Conservation (phyloP, 345 rosid species). For the Heritiera fomes region DNA sequence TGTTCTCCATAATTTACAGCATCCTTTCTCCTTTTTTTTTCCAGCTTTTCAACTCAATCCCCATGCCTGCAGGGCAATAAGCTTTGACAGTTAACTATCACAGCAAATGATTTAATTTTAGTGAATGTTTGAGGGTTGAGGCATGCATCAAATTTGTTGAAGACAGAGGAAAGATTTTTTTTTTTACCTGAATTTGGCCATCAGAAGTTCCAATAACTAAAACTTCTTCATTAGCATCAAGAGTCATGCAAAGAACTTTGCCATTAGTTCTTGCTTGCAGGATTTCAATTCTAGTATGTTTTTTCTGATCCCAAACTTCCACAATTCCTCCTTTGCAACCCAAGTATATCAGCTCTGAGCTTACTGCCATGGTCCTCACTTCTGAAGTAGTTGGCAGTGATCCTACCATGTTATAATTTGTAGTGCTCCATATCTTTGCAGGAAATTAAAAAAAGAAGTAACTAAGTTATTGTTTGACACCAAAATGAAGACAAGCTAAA, state of each 20-base stretch:
- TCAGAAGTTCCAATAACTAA: constrained; percentile 63
- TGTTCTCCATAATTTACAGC: constrained; percentile 11
- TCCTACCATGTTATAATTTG: constrained; percentile 47
- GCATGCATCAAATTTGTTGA: background rate
- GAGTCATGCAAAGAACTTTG: constrained; percentile 50
- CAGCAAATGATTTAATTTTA: background rate
- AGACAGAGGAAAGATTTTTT: background rate
- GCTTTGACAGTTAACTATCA: background rate
- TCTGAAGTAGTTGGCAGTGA: constrained; percentile 44
- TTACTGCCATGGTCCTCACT: constrained; percentile 49
- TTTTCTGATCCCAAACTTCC: constrained; percentile 68
- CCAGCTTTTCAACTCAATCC: constrained; percentile 41
- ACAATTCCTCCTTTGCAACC: constrained; percentile 62
- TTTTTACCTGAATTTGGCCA: constrained; percentile 58
- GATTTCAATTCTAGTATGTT: constrained; percentile 45
- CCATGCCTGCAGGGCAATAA: constrained; percentile 56
- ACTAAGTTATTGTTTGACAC: constrained; percentile 6
- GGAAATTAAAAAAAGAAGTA: background rate
- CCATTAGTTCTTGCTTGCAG: constrained; percentile 44
- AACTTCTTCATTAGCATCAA: constrained; percentile 54
- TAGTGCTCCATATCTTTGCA: constrained; percentile 55
- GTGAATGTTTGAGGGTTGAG: background rate
- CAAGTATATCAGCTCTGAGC: constrained; percentile 59
- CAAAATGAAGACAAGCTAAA: background rate
- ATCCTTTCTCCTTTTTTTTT: background rate